These are phyloP conservation scores for Cylindrotheca closterium DNA, from an alignment of 108 stramenopile genomes.

Conservation along the genomic window DNA sequence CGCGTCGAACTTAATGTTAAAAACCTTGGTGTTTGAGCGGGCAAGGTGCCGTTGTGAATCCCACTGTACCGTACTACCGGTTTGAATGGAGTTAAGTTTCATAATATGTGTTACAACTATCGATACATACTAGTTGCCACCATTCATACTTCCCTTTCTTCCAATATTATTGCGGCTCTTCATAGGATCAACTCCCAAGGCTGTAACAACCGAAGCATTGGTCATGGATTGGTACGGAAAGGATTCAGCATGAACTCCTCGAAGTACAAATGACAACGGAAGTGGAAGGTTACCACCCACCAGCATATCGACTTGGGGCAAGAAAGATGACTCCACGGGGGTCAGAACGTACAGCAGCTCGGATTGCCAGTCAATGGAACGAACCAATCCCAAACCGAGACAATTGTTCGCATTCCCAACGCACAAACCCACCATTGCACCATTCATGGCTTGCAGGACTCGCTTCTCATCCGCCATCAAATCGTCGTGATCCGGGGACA, in stretches of 20 bases:
- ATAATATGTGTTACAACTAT: too few relatives aligned
- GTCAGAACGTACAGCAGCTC: slow-evolving; percentile 67
- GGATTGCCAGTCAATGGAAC: slow-evolving; percentile 63
- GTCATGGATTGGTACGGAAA: slow-evolving; percentile 51
- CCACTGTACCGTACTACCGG: too few relatives aligned
- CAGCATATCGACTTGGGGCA: slow-evolving; percentile 35
- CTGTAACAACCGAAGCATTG: slow-evolving; percentile 2
- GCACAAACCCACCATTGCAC: slow-evolving; percentile 74
- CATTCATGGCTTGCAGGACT: slow-evolving; percentile 60
- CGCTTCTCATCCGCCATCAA: slow-evolving; percentile 8
- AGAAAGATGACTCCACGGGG: slow-evolving; percentile 21
- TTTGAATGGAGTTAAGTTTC: too few relatives aligned
- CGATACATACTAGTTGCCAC: not conserved
- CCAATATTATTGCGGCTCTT: slow-evolving; percentile 72
- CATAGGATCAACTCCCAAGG: slow-evolving; percentile 65
- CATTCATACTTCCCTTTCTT: slow-evolving; percentile 22
- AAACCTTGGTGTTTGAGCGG: too few relatives aligned
- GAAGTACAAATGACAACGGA: slow-evolving; percentile 60
- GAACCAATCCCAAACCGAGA: slow-evolving; percentile 75
- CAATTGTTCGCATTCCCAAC: slow-evolving; percentile 31
- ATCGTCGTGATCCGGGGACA: slow-evolving; percentile 10
- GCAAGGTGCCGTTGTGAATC: too few relatives aligned
- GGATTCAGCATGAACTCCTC: slow-evolving; percentile 71
- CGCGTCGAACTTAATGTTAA: too few relatives aligned
- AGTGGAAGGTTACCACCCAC: slow-evolving; percentile 56